Evolutionary conservation across 1,284 basidiomycete genomes (phyloP).

Genomic region (Trichosporon sp.): DNA sequence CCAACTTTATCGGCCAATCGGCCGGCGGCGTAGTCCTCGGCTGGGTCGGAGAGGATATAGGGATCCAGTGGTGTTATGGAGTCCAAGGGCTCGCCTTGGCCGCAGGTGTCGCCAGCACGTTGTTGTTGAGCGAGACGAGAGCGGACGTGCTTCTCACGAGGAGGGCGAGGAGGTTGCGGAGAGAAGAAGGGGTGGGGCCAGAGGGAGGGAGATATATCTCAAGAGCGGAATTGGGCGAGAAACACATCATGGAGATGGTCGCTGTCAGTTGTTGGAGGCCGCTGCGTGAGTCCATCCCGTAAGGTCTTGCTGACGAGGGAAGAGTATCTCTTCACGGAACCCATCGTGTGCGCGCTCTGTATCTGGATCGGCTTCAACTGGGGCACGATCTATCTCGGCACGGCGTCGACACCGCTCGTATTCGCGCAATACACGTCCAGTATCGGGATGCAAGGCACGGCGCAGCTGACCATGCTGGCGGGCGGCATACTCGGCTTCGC

Average conservation of each 20-base stretch:
- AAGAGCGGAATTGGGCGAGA: slow-evolving; percentile 44
- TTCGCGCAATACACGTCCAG: slow-evolving; percentile 49
- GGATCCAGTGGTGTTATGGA: slow-evolving; percentile 49
- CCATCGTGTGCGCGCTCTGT: slow-evolving; percentile 57
- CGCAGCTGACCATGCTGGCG: slow-evolving; percentile 55
- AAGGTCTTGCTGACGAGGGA: slow-evolving; percentile 23
- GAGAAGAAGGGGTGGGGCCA: slow-evolving; percentile 50
- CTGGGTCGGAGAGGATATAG: slow-evolving; percentile 40
- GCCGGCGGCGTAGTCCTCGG: slow-evolving; percentile 39
- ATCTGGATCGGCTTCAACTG: slow-evolving; percentile 58
- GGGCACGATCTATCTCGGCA: slow-evolving; percentile 53
- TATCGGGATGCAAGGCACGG: slow-evolving; percentile 40
- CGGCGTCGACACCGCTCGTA: too few relatives aligned
- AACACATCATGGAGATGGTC: slow-evolving; percentile 46
- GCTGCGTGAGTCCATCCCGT: slow-evolving; percentile 38
- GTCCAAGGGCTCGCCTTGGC: slow-evolving; percentile 45
- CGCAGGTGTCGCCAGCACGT: slow-evolving; percentile 41
- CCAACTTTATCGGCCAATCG: slow-evolving; percentile 53
- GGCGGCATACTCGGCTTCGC: slow-evolving; percentile 73
- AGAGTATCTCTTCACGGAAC: slow-evolving; percentile 58
- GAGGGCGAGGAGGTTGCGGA: slow-evolving; percentile 51
- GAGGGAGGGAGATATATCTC: slow-evolving; percentile 31
- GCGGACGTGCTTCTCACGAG: slow-evolving; percentile 58
- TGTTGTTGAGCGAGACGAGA: slow-evolving; percentile 53
- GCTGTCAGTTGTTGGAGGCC: slow-evolving; percentile 50